A percentile compares a stretch with the other conserved stretches of the same genome.
Evolutionary conservation across 1,284 basidiomycete genomes (phyloP).

Genomic region (Afroboletus lepidellus): DNA sequence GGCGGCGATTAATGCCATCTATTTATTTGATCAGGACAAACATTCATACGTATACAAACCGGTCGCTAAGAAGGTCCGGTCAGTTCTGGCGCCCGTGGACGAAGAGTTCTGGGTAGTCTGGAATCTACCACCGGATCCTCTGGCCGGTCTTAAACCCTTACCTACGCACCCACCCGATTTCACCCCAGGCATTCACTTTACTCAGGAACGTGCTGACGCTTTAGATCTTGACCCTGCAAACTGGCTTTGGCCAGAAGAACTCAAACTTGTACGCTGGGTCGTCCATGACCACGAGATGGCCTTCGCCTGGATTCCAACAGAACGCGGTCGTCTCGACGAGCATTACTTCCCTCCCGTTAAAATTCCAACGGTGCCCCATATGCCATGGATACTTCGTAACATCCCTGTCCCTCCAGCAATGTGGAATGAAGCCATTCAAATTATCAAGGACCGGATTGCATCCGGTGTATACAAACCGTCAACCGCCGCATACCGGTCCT

Average conservation of each 20-base stretch:
- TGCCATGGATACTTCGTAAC: neutral
- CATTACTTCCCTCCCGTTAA: neutral
- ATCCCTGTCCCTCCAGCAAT: neutral
- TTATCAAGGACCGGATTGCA: neutral
- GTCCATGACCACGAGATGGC: neutral
- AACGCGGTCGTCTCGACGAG: neutral
- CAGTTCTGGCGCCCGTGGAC: neutral
- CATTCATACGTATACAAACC: neutral
- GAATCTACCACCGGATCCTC: neutral
- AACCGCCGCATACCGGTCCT: neutral
- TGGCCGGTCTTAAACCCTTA: neutral
- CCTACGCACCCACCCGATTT: neutral
- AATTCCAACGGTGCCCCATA: neutral
- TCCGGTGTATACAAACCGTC: neutral
- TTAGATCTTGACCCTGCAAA: neutral
- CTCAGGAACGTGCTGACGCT: neutral
- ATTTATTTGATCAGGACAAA: neutral
- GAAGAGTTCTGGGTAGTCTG: neutral
- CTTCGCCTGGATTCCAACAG: neutral
- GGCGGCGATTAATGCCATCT: neutral
- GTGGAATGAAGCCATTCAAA: neutral
- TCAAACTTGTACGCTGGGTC: neutral
- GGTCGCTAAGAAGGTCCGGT: neutral
- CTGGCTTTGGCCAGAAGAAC: neutral
- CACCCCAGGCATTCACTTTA: neutral